Base-by-base conservation (phyloP, 805 yeast species). In the Lipomyces anomalus region DNA sequence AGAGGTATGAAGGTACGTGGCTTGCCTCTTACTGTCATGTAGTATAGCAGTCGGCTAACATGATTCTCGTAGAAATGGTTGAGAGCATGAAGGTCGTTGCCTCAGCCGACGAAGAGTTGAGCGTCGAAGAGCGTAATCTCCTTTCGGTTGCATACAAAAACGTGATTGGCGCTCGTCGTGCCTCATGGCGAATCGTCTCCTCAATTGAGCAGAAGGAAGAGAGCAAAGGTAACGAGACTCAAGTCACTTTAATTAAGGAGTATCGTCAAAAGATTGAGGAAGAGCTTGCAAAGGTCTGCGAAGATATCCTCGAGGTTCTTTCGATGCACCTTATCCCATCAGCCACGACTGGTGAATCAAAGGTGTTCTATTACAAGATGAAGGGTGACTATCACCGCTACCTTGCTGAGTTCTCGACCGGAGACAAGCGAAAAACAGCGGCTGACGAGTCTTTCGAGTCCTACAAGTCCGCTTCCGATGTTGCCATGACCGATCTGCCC, bases 341-440 rank as follows among this genome's bases (percentile, higher is more conserved):
- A 54, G 97, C 97, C 54, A 86, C 83, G 67, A 80, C 95, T 57
- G 97, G 97, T 63, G 98, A 92, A 73, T 88, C 96, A 42, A 88
- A 90, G 77, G 97, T 90, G 46, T 90, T 90, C 72, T 90, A 90
- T 78, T 88, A 86, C 75, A 90, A 90, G 79, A 90, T 90, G 97
- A 90, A 90, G 76, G 98, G 97, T 77, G 98, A 90, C 71, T 90
- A 90, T 77, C 95, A 89, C 76, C 95, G 98, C 76, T 90, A 90
- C 72, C 78, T 90, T 72, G 97, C 97, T 54, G 98, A 90, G 75
- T 92, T 90, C 65, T 90, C 97, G 53, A 76, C 80, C 61, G 80
- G 85, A 56, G 97, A 88, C 59, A 84, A 82, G 71, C 85, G 96
- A 68, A 86, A 88, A 67, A 87, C 77, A 57, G 94, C 95, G 55